Evolutionary conservation across 1,139 yeast genomes (phyloP), one percentile per base, ranked within the genome.

Genomic region (Hyphopichia wangnamkhiaoensis): DNA sequence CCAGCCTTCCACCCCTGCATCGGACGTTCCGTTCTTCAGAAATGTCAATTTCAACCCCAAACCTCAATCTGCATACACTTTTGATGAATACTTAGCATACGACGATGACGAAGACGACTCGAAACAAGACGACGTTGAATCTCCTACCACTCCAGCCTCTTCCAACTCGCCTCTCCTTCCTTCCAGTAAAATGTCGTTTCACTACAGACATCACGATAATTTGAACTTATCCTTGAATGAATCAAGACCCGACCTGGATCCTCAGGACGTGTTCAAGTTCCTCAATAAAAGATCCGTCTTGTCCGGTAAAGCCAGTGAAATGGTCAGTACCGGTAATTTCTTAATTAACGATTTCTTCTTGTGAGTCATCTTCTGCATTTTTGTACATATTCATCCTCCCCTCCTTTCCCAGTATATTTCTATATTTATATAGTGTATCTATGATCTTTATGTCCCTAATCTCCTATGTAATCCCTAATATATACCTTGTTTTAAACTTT

Each of bases 281-380:
- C 60, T 76, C 49, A 76, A 75, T 51, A 67, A 70, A 43, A 61
- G 74, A 41, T 68, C 76, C 40, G 59, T 76, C 38, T 57, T 72
- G 46, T 61, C 75, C 28, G 82, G 81, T 40, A 71, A 67, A 49
- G 79, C 79, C 38, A 70, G 79, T 45, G 81, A 76, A 57, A 76
- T 76, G 76, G 74, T 77, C 40, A 72, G 79, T 42, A 65, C 76
- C 34, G 77, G 79, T 29, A 68, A 65, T 42, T 68, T 76, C 46
- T 56, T 73, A 46, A 63, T 73, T 50, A 72, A 73, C 52, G 80
- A 76, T 48, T 74, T 74, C 51, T 68, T 68, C 52, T 65, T 72
- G 50, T 71, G 39, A 37, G 20, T 26, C 24, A 20, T 9, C 7
- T 21, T 12, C 17, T 29, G 9, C 10, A 3, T 13, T 23, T n/a